phyloP scores from a whole-genome alignment of 441 rosid genomes.

The Brassica balearica region DNA sequence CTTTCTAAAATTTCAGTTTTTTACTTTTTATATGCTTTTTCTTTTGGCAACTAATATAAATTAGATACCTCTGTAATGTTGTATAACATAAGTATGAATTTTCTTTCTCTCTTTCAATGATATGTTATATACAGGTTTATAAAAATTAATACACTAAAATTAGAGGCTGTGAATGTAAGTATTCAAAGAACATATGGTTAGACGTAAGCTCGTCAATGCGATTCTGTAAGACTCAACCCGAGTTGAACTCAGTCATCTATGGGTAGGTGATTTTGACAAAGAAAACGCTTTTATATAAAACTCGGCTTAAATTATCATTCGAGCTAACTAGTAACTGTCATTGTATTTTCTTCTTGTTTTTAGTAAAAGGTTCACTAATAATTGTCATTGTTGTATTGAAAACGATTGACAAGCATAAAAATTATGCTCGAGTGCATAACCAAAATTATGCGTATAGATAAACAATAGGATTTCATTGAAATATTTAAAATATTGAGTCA shows the following conservation, averaged over 20 bases:
- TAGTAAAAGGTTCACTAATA: neutral
- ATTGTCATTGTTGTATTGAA: conserved; percentile 23
- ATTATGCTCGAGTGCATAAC: conserved; percentile 1
- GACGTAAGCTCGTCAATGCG: conserved; percentile 3
- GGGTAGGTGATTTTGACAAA: neutral
- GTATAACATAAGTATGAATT: too few relatives aligned
- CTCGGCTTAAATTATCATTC: neutral
- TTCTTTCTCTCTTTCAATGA: too few relatives aligned
- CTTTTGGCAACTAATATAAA: too few relatives aligned
- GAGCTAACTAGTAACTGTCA: conserved; percentile 9
- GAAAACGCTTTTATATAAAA: neutral
- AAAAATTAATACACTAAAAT: neutral
- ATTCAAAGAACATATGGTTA: neutral
- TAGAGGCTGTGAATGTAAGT: conserved; percentile 8
- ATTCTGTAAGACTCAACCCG: conserved; percentile 21
- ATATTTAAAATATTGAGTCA: neutral
- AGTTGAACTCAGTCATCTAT: neutral
- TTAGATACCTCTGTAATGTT: too few relatives aligned
- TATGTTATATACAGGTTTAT: neutral
- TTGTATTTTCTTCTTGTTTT: neutral
- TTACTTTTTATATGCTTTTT: too few relatives aligned
- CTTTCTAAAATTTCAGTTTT: neutral
- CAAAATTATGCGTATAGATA: conserved; percentile 8
- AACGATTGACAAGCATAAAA: conserved; percentile 15
- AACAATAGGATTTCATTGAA: conserved; percentile 5